These are phyloP conservation scores for Wallacemonas sp. DNA, from an alignment of 208 protist species.

Conservation along the genomic window DNA sequence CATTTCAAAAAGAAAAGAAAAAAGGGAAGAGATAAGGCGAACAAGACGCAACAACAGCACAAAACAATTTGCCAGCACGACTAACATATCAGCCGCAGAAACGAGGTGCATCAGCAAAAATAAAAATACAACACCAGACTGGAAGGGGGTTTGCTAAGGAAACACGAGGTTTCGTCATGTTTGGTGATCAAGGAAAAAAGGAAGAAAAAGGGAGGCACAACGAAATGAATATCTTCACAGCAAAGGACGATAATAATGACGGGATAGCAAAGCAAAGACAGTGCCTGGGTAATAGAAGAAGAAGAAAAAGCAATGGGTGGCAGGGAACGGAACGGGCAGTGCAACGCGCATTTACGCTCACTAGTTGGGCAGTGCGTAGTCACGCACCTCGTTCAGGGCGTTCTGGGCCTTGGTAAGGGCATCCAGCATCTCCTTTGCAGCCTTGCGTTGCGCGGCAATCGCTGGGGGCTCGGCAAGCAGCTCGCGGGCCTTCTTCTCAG, in stretches of 20 bases:
- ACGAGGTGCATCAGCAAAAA: no score
- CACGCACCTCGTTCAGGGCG: slow-evolving; percentile 81
- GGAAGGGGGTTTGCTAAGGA: no score
- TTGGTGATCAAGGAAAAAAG: no score
- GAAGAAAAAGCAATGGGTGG: neutral
- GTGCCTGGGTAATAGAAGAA: no score
- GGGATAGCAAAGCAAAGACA: neutral
- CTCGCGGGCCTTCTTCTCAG: slow-evolving; percentile 90
- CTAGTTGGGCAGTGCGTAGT: slow-evolving; percentile 49
- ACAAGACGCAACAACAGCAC: no score
- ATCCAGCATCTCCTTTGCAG: slow-evolving; percentile 88
- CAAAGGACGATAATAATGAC: neutral
- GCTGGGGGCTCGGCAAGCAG: slow-evolving; percentile 93
- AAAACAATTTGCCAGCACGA: no score
- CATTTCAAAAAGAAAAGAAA: slow-evolving; percentile 8
- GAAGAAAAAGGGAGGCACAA: slow-evolving; percentile 3
- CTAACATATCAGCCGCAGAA: no score
- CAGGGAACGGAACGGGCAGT: neutral
- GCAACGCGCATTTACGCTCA: neutral
- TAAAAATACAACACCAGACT: no score
- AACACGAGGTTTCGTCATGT: no score
- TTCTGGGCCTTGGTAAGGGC: slow-evolving; percentile 86
- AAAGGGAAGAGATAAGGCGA: neutral
- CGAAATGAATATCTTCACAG: neutral
- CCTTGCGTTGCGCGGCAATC: slow-evolving; percentile 87